Conservation (phyloP, 495 filamentous ascomycete species). For the Tuber microsphaerosporum region DNA sequence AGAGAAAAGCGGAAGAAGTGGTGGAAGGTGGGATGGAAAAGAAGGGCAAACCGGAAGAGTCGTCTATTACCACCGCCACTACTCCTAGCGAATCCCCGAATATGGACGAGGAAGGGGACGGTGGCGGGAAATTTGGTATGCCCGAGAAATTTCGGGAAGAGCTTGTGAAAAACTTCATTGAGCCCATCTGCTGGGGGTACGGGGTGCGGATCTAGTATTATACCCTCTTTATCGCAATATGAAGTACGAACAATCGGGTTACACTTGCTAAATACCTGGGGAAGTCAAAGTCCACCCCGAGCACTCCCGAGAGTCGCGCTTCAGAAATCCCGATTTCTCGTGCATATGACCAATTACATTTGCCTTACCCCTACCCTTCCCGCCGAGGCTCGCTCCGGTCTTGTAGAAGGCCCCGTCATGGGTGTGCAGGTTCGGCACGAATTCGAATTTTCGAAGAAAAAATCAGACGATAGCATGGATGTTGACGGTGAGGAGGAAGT, state of each 20-base stretch:
- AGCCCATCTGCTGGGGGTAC: constrained; percentile 42
- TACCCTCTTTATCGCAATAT: constrained; percentile 14
- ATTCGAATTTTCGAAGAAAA: constrained; percentile 30
- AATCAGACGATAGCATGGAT: constrained; percentile 28
- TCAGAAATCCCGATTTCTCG: constrained; percentile 36
- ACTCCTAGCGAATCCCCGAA: background rate
- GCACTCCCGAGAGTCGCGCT: constrained; percentile 33
- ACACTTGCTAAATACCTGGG: constrained; percentile 1
- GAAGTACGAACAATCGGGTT: background rate
- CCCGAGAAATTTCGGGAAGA: constrained; percentile 42
- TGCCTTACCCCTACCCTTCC: constrained; percentile 35
- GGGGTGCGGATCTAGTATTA: constrained; percentile 41
- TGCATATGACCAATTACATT: constrained; percentile 38
- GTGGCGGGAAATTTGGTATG: constrained; percentile 28
- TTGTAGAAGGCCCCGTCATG: constrained; percentile 40
- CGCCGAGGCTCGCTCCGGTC: constrained; percentile 36
- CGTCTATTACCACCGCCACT: background rate
- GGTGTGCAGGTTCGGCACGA: constrained; percentile 41
- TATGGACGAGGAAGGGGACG: background rate
- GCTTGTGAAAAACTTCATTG: constrained; percentile 41
- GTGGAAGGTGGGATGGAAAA: constrained; percentile 27
- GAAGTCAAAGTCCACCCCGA: constrained; percentile 32
- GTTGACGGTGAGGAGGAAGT: constrained; percentile 26
- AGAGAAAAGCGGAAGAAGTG: constrained; percentile 27
- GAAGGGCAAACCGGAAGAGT: constrained; percentile 26